A percentile compares a stretch with the other conserved stretches of the same genome.
These are phyloP conservation scores for Debaryomyces maramus DNA, from an alignment of 805 yeast species.

Conservation along the genomic window DNA sequence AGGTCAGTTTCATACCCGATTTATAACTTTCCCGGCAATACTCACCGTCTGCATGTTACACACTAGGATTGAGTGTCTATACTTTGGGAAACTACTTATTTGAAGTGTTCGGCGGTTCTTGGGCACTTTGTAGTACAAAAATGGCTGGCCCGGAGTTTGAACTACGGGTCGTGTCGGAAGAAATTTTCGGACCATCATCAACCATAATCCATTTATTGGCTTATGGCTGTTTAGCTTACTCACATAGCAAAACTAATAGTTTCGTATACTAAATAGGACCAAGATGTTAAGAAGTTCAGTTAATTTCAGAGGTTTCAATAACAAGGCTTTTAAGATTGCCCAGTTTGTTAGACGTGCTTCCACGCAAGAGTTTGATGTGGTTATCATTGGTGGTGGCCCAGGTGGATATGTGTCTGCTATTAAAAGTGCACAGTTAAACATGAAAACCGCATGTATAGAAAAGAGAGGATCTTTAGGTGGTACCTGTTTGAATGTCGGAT, in stretches of 20 bases:
- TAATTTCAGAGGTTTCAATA: slow-evolving; percentile 7
- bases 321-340: slow-evolving; percentile 15
- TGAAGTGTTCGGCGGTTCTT: no score
- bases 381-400: slow-evolving; percentile 98
- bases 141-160: not conserved
- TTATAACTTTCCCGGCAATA: no score
- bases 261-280: slow-evolving; percentile 1
- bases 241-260: not conserved
- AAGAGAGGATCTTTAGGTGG: slow-evolving; percentile 97
- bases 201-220: slow-evolving; percentile 1
- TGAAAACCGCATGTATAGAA: slow-evolving; percentile 93
- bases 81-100: no score
- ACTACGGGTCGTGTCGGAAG: not conserved
- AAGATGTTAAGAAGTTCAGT: slow-evolving; percentile 12
- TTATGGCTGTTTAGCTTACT: not conserved
- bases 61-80: no score
- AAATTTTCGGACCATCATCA: slow-evolving; percentile 3
- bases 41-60: no score
- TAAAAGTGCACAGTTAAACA: slow-evolving; percentile 95
- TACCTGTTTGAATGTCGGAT: slow-evolving; percentile 97
- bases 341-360: slow-evolving; percentile 44
- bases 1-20: no score
- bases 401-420: slow-evolving; percentile 99
- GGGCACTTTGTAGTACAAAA: no score
- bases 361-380: slow-evolving; percentile 72